A percentile compares a stretch with the other conserved stretches of the same genome.
Conservation (phyloP, 805 yeast species). For the Candida pseudofarinosa region DNA sequence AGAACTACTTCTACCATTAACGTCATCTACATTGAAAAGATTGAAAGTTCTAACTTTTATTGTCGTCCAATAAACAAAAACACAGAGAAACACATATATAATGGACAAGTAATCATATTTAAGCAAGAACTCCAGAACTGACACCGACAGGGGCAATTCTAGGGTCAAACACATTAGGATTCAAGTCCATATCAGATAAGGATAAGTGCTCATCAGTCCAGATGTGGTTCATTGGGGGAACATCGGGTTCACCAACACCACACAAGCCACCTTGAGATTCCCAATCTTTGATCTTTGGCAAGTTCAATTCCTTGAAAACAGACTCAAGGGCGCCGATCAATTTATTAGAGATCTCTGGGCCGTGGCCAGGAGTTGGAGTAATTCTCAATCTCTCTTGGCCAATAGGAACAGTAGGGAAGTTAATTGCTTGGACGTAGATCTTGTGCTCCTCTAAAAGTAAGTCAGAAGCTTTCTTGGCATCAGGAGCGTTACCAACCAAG, state of each 20-base stretch:
- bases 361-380: constrained; percentile 99
- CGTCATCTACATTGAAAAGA: too few species aligned
- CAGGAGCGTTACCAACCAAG: constrained; percentile 88
- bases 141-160: constrained; percentile 60
- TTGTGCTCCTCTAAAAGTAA: constrained; percentile 74
- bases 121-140: constrained; percentile 56
- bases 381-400: constrained; percentile 95
- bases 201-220: constrained; percentile 84
- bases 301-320: constrained; percentile 69
- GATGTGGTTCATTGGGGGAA: constrained; percentile 52
- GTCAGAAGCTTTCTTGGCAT: constrained; percentile 90
- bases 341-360: constrained; percentile 67
- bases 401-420: constrained; percentile 95
- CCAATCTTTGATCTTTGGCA: constrained; percentile 79
- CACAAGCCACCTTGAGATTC: constrained; percentile 79
- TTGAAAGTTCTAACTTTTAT: too few species aligned
- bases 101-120: too few species aligned
- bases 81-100: too few species aligned
- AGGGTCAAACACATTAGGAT: constrained; percentile 64
- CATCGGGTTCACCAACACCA: constrained; percentile 69
- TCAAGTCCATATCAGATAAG: constrained; percentile 59
- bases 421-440: constrained; percentile 96
- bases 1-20: too few species aligned
- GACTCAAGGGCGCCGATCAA: constrained; percentile 76
- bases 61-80: too few species aligned